phyloP scores from a whole-genome alignment of 176 grass and related monocot genomes.

The Echinochloa phyllopogon region DNA sequence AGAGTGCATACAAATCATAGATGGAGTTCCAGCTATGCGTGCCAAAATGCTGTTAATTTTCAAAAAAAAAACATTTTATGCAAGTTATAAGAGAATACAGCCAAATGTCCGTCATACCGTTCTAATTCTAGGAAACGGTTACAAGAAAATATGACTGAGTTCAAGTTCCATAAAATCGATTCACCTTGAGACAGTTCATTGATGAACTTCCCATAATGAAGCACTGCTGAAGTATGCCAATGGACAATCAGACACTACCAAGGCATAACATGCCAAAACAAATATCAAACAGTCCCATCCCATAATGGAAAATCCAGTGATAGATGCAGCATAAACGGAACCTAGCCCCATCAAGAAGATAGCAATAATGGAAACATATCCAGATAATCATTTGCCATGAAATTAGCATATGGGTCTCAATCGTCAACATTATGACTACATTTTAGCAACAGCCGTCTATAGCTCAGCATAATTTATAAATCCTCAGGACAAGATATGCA shows the following conservation, averaged over 20 bases:
- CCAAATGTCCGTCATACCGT: neutral
- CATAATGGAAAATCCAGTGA: conserved; percentile 23
- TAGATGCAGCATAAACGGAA: conserved; percentile 25
- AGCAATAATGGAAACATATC: conserved; percentile 28
- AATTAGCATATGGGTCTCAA: conserved; percentile 25
- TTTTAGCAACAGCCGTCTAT: neutral
- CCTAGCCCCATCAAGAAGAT: conserved; percentile 26
- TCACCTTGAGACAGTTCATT: conserved; percentile 17
- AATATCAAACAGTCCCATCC: conserved; percentile 32
- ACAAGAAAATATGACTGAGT: conserved; percentile 22
- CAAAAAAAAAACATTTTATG: neutral
- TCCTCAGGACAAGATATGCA: conserved; percentile 12
- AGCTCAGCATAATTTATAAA: neutral
- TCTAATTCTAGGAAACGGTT: neutral
- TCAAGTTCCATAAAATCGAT: conserved; percentile 16
- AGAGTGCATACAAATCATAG: neutral
- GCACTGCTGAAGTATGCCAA: conserved; percentile 2
- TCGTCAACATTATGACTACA: neutral
- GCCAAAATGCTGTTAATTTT: conserved; percentile 1
- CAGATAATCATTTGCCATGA: conserved; percentile 25
- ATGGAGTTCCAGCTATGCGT: conserved; percentile 5
- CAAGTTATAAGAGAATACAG: neutral
- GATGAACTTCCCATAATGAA: neutral
- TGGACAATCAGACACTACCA: conserved; percentile 25
- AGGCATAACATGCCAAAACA: conserved; percentile 23